phyloP scores from a whole-genome alignment of 495 filamentous ascomycete genomes.

The Hypoxylon rickii region DNA sequence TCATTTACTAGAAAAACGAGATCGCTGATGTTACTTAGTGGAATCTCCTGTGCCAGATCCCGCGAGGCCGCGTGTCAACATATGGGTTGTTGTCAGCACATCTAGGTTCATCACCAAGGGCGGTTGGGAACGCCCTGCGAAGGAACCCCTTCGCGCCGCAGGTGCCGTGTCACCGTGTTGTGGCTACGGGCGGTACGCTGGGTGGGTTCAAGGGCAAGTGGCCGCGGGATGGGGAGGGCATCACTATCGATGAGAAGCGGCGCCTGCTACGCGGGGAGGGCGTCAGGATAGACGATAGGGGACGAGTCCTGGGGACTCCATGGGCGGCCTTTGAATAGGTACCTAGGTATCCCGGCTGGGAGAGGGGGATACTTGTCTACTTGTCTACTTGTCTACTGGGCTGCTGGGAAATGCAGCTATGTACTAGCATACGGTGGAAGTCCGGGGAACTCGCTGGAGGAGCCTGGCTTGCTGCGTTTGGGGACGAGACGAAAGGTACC shows the following conservation, averaged over 20 bases:
- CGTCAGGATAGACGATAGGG: slow-evolving; percentile 45
- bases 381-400: too few species aligned
- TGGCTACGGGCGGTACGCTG: slow-evolving; percentile 49
- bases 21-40: too few species aligned
- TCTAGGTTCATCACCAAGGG: slow-evolving; percentile 71
- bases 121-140: slow-evolving; percentile 78
- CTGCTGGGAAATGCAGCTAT: too few species aligned
- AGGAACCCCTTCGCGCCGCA: slow-evolving; percentile 71
- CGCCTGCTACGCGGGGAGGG: slow-evolving; percentile 44
- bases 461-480: too few species aligned
- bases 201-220: slow-evolving; percentile 58
- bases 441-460: too few species aligned
- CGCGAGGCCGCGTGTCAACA: slow-evolving; percentile 69
- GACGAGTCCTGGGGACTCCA: slow-evolving; percentile 51
- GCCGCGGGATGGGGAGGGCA: slow-evolving; percentile 44
- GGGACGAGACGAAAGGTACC: too few species aligned
- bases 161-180: slow-evolving; percentile 60
- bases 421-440: too few species aligned
- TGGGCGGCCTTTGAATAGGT: slow-evolving; percentile 41
- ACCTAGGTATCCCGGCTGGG: not conserved
- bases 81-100: slow-evolving; percentile 72
- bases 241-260: slow-evolving; percentile 50
- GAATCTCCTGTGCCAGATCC: slow-evolving; percentile 70
- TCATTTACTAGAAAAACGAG: too few species aligned
- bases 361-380: not conserved